Percentiles rank a stretch among this genome's conserved stretches.
phyloP scores from a whole-genome alignment of 2,329 filamentous ascomycete genomes.

The Claviceps africana region DNA sequence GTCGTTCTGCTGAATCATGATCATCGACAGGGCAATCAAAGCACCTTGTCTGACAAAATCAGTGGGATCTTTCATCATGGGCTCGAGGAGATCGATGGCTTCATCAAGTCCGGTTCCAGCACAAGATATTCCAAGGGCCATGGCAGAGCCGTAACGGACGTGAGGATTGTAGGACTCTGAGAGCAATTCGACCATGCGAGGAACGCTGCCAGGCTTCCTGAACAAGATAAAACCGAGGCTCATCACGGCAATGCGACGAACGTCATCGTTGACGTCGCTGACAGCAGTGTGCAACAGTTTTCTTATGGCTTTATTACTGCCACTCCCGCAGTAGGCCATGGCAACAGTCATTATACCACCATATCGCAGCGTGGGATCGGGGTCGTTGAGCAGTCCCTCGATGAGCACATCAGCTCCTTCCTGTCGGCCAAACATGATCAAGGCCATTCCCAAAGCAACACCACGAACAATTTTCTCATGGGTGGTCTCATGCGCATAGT shows the following conservation, averaged over 20 bases:
- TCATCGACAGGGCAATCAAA: conserved; percentile 89
- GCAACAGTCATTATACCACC: conserved; percentile 99
- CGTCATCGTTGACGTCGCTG: conserved; percentile 95
- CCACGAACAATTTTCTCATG: conserved; percentile 98
- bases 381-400: conserved; percentile 81
- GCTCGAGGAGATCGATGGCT: conserved; percentile 89
- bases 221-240: conserved; percentile 96
- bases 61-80: conserved; percentile 98
- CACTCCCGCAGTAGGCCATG: conserved; percentile 89
- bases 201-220: conserved; percentile 91
- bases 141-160: conserved; percentile 91
- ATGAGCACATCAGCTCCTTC: conserved; percentile 92
- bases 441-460: conserved; percentile 86
- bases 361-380: conserved; percentile 85
- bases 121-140: conserved; percentile 96
- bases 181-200: conserved; percentile 95
- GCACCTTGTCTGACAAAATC: conserved; percentile 97
- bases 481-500: conserved; percentile 92
- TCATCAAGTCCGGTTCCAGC: conserved; percentile 92
- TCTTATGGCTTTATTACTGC: conserved; percentile 96
- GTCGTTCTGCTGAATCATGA: conserved; percentile 98
- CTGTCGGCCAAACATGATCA: conserved; percentile 96
- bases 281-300: conserved; percentile 92
- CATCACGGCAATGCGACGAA: conserved; percentile 91
- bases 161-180: conserved; percentile 99